Evolutionary conservation across 805 yeast genomes (phyloP), one percentile per base, ranked within the genome.

Genomic region (Clavispora santaluciae): DNA sequence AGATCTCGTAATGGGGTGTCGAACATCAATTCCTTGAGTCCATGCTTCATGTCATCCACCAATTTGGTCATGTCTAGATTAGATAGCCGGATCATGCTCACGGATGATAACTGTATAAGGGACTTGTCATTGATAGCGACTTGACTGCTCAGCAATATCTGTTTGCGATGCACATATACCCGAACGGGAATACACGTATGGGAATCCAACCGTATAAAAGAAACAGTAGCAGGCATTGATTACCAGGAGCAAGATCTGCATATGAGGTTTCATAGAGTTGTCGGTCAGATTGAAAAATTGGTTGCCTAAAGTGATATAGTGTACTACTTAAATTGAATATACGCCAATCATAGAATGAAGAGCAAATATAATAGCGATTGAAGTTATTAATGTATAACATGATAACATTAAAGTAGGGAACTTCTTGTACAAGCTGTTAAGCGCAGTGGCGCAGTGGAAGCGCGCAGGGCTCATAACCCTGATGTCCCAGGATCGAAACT

Each of bases 381-480:
- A n/a, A n/a, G n/a, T n/a, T n/a, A n/a, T n/a, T n/a, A n/a, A n/a
- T n/a, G n/a, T n/a, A n/a, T n/a, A n/a, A n/a, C n/a, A n/a, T n/a
- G n/a, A n/a, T n/a, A n/a, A n/a, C n/a, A n/a, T n/a, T n/a, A n/a
- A n/a, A n/a, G n/a, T n/a, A n/a, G n/a, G n/a, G n/a, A n/a, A n/a
- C n/a, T n/a, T n/a, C n/a, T n/a, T n/a, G n/a, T 12, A 5, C 26
- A 29, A 29, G 31, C 41, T 37, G 36, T 31, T 35, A 40, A 83
- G 91, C 91, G 88, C 83, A 82, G 88, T 83, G 90, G 90, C 90
- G 91, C 90, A 83, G 91, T 81, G 91, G 91, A 83, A 84, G 90
- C 90, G 90, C 89, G 90, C 90, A 82, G 90, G 90, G 91, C 91
- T 84, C 91, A 84, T 84, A 84, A 84, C 91, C 90, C 90, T 83